Conservation (phyloP, 2,329 filamentous ascomycete genomes). For the Bipolaris victoriae region DNA sequence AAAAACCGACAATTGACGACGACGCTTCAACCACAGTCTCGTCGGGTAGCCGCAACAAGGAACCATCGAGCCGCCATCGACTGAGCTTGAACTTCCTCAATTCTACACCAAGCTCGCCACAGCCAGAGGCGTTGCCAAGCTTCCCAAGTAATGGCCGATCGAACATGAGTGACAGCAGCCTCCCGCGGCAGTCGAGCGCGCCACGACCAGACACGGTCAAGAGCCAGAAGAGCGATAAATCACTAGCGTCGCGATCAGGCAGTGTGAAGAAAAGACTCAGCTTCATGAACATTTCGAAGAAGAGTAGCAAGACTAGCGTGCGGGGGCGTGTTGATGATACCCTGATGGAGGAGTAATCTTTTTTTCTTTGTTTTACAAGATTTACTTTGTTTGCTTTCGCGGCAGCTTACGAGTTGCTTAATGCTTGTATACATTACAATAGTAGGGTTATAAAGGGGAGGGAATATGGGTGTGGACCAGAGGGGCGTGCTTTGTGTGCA, state of each 20-base stretch:
- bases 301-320: conserved; percentile 64
- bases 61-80: conserved; percentile 32
- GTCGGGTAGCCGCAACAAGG: conserved; percentile 44
- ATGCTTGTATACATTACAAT: conserved; percentile 17
- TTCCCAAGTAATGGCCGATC: conserved; percentile 22
- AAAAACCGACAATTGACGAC: conserved; percentile 29
- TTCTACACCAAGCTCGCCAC: conserved; percentile 31
- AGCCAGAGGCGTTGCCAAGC: conserved; percentile 39
- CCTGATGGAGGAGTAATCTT: conserved; percentile 42
- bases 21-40: conserved; percentile 31
- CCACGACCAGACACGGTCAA: conserved; percentile 40
- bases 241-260: conserved; percentile 53
- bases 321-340: conserved; percentile 36
- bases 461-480: neutral
- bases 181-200: conserved; percentile 20
- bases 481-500: conserved; percentile 7
- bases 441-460: conserved; percentile 1
- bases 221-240: conserved; percentile 51
- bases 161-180: conserved; percentile 30
- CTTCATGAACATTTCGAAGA: conserved; percentile 75
- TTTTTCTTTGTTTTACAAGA: conserved; percentile 4
- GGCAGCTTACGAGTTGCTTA: conserved; percentile 17
- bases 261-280: conserved; percentile 80
- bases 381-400: conserved; percentile 8
- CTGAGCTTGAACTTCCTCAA: conserved; percentile 40